Base-by-base conservation (phyloP, 2,329 filamentous ascomycete species). In the Neocatenulostroma microsporum region DNA sequence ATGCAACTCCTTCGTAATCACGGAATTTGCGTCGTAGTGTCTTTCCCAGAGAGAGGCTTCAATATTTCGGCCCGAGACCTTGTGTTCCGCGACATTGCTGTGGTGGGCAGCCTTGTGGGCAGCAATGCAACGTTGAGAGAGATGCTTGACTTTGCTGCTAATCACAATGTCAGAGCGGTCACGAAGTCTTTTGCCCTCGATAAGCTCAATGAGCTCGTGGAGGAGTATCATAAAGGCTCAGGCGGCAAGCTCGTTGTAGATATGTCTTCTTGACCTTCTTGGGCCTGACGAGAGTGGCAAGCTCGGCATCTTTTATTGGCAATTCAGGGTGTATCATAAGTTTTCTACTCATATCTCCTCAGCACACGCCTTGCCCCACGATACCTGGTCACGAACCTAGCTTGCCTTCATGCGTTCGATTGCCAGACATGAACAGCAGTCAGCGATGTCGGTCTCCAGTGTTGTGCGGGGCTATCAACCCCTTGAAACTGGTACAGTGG, bases 231-330 rank as follows among this genome's bases (percentile, higher is more conserved):
- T 30, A 63, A 62, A 38, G 62, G 61, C 3, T 48, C 50, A 13
- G 63, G 64, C n/a, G 66, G 66, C 3, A 69, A 69, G 43, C 47
- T 69, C 14, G 66, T 66, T 0, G 48, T 69, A 36, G 66, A 68
- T 38, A 52, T 62, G 54, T 29, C 27, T 8, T 7, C 15, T 8
- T 29, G 27, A 29, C 9, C n/a, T 25, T 25, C n/a, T 9, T 25
- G n/a, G n/a, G n/a, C n/a, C n/a, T n/a, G n/a, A n/a, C n/a, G n/a
- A n/a, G n/a, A n/a, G n/a, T n/a, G n/a, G n/a, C n/a, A n/a, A n/a
- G n/a, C n/a, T n/a, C n/a, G n/a, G n/a, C n/a, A n/a, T n/a, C n/a
- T n/a, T n/a, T n/a, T n/a, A n/a, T n/a, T n/a, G n/a, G n/a, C n/a
- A n/a, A n/a, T n/a, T n/a, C n/a, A n/a, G n/a, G n/a, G n/a, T n/a